These are phyloP conservation scores for Prunella vulgaris DNA, from an alignment of 257 asterid species.

Conservation along the genomic window DNA sequence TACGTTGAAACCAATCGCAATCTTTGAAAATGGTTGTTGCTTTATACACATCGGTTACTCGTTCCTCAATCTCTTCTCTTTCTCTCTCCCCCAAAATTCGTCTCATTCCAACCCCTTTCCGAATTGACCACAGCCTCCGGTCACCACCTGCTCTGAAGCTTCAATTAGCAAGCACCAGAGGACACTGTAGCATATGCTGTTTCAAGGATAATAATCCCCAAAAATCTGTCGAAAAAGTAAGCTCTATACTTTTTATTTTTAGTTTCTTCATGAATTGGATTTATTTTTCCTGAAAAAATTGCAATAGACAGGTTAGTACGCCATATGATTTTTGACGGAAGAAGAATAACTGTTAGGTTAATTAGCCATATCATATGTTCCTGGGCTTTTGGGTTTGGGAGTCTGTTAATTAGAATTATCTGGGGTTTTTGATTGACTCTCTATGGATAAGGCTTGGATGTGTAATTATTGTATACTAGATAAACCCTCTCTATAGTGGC, in stretches of 20 bases:
- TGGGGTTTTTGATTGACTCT: background rate
- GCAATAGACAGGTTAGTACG: background rate
- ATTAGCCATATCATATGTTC: background rate
- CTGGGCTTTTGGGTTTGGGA: conserved; percentile 1
- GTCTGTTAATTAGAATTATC: background rate
- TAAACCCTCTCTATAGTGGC: background rate
- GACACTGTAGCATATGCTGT: conserved; percentile 29
- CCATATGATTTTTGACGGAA: conserved; percentile 1
- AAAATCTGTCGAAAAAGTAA: conserved; percentile 41
- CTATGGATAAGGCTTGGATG: background rate
- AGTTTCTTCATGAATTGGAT: background rate
- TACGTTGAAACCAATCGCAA: background rate
- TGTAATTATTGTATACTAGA: too few relatives aligned
- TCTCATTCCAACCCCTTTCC: conserved; percentile 30
- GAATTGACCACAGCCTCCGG: conserved; percentile 24
- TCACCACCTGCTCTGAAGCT: conserved; percentile 29
- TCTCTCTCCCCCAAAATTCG: conserved; percentile 31
- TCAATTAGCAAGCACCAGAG: conserved; percentile 21
- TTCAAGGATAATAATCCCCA: conserved; percentile 32
- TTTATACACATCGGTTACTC: conserved; percentile 35
- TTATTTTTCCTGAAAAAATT: background rate
- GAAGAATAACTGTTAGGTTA: background rate
- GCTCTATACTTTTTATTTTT: conserved; percentile 12
- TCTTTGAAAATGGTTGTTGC: conserved; percentile 34
- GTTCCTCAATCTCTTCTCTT: conserved; percentile 31